phyloP scores from a whole-genome alignment of 441 rosid genomes.

The Theobroma grandiflorum region DNA sequence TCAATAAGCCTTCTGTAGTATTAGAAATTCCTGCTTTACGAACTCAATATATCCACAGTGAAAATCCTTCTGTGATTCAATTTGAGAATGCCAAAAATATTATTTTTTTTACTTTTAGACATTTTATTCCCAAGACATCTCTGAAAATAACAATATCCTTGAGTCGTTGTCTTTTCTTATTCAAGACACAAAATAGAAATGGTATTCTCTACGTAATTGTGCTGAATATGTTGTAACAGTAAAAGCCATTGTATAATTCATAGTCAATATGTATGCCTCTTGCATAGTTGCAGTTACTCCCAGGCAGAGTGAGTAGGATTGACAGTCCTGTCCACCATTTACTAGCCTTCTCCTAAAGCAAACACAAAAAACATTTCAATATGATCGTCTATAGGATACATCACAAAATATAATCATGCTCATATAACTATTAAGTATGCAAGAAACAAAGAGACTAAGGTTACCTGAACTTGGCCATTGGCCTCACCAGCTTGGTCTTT shows the following conservation, averaged over 20 bases:
- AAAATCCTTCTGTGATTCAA: no score
- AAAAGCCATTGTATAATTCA: background rate
- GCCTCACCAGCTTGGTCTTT: background rate
- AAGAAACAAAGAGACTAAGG: constrained; percentile 7
- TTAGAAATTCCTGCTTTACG: no score
- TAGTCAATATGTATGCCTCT: background rate
- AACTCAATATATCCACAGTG: no score
- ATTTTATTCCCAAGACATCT: no score
- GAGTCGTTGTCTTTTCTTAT: no score
- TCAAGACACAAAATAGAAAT: no score
- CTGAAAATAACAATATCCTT: no score
- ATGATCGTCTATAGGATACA: background rate
- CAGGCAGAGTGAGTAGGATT: background rate
- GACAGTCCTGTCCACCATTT: background rate
- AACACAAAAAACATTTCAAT: background rate
- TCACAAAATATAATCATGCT: background rate
- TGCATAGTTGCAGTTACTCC: background rate
- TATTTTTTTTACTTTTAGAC: no score
- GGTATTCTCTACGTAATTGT: background rate
- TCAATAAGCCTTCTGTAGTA: no score
- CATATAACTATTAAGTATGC: background rate
- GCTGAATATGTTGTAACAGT: background rate
- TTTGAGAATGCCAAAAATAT: no score
- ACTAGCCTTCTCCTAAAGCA: background rate
- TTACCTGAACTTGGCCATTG: background rate